These are phyloP conservation scores for Gynostemma pentaphyllum DNA, from an alignment of 306 rosid species.

Conservation along the genomic window DNA sequence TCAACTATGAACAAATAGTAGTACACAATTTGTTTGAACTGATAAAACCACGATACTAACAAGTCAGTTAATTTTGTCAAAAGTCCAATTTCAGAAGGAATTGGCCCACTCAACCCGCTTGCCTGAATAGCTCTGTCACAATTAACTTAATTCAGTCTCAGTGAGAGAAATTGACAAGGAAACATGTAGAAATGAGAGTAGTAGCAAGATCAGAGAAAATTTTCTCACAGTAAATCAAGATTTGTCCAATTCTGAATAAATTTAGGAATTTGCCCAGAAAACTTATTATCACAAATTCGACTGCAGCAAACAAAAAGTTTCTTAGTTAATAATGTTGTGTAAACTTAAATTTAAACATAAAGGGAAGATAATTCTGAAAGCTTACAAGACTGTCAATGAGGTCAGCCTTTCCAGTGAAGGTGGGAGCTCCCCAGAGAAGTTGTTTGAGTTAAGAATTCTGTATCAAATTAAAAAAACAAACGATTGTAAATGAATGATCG, in stretches of 20 bases:
- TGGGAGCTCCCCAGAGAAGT: too few relatives aligned
- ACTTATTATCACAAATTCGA: slow-evolving; percentile 45
- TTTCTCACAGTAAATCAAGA: slow-evolving; percentile 31
- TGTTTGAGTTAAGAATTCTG: slow-evolving; percentile 44
- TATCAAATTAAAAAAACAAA: too few relatives aligned
- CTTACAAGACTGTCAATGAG: slow-evolving; percentile 46
- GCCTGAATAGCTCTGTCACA: slow-evolving; percentile 42
- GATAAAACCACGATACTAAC: slow-evolving; percentile 24
- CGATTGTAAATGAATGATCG: too few relatives aligned
- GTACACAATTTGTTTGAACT: not conserved
- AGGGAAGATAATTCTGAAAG: not conserved
- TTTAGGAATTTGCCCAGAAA: slow-evolving; percentile 43
- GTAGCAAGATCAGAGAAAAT: not conserved
- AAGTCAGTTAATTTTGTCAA: slow-evolving; percentile 31
- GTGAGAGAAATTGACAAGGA: not conserved
- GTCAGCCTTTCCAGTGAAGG: slow-evolving; percentile 30
- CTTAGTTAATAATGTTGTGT: not conserved
- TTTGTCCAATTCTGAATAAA: slow-evolving; percentile 40
- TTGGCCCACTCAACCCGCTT: slow-evolving; percentile 61
- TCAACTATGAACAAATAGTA: not conserved
- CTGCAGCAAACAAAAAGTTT: slow-evolving; percentile 20
- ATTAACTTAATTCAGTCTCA: not conserved
- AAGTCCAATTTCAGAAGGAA: slow-evolving; percentile 38
- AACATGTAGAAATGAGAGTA: not conserved
- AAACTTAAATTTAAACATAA: not conserved